phyloP scores from a whole-genome alignment of 164 flowering plant species.

The Annona squamosa region DNA sequence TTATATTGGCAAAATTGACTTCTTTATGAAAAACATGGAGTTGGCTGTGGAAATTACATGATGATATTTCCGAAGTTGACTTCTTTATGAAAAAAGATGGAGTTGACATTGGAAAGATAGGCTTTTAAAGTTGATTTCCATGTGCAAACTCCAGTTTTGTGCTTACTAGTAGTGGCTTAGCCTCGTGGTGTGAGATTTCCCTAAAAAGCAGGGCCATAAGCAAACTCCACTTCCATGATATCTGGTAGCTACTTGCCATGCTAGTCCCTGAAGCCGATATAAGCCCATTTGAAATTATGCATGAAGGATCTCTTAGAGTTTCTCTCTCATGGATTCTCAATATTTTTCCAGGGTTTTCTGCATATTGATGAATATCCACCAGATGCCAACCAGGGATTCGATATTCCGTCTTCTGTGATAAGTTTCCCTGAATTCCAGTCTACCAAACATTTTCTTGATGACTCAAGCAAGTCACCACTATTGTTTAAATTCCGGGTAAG shows the following conservation, averaged over 20 bases:
- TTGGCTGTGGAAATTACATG: no score
- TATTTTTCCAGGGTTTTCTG: slow-evolving; percentile 60
- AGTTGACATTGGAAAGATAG: no score
- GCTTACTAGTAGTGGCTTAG: background rate
- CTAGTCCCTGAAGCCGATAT: background rate
- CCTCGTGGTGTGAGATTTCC: background rate
- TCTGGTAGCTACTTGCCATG: background rate
- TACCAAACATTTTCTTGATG: slow-evolving; percentile 30
- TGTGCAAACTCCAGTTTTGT: no score
- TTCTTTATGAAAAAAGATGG: no score
- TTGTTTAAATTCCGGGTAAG: slow-evolving; percentile 66
- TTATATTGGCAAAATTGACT: no score
- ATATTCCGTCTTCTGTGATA: slow-evolving; percentile 87
- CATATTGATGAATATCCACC: slow-evolving; percentile 97
- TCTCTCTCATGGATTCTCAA: background rate
- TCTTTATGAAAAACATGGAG: no score
- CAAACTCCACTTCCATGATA: background rate
- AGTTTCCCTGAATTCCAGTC: slow-evolving; percentile 61
- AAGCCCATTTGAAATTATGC: background rate
- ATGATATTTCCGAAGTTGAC: no score
- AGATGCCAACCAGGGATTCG: slow-evolving; percentile 98
- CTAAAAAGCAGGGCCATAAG: background rate
- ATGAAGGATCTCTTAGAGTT: background rate
- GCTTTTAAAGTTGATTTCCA: no score
- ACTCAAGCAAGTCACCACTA: slow-evolving; percentile 33